Percentiles rank a stretch among this genome's conserved stretches.
Evolutionary conservation across 352 stramenopile genomes (phyloP).

Genomic region (Phytopythium aichiense): DNA sequence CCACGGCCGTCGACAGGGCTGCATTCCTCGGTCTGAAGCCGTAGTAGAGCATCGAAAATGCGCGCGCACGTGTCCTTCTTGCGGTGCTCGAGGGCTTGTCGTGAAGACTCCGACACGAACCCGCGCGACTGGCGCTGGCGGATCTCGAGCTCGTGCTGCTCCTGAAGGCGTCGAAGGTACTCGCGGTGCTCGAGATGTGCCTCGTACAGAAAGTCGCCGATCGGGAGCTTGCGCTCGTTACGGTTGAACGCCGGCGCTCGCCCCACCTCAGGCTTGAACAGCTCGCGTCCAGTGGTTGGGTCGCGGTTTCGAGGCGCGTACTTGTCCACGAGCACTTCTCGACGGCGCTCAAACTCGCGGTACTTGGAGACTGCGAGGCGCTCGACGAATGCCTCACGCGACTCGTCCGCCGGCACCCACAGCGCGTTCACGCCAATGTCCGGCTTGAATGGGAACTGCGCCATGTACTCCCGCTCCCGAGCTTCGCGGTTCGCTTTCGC

Average conservation of each 20-base stretch:
- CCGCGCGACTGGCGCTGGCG: conserved; percentile 39
- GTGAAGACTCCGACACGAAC: conserved; percentile 58
- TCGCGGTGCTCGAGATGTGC: conserved; percentile 58
- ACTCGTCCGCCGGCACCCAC: conserved; percentile 35
- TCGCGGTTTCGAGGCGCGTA: conserved; percentile 54
- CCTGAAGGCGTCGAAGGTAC: conserved; percentile 42
- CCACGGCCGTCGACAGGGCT: not conserved
- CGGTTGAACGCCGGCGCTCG: conserved; percentile 59
- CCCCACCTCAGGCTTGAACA: conserved; percentile 68
- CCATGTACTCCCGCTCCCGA: conserved; percentile 47
- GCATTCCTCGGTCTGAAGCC: conserved; percentile 1
- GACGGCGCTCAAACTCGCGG: conserved; percentile 57
- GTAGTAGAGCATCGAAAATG: conserved; percentile 46
- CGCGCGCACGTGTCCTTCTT: conserved; percentile 57
- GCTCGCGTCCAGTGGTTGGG: conserved; percentile 49
- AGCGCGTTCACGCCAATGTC: conserved; percentile 74
- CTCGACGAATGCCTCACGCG: conserved; percentile 54
- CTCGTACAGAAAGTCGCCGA: conserved; percentile 73
- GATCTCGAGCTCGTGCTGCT: conserved; percentile 39
- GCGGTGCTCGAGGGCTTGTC: conserved; percentile 41
- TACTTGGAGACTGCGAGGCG: conserved; percentile 67
- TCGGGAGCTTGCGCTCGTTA: conserved; percentile 65
- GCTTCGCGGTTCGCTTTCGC: conserved; percentile 34
- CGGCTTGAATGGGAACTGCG: conserved; percentile 73
- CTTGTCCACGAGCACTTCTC: conserved; percentile 49